A percentile compares a stretch with the other conserved stretches of the same genome.
Conservation (phyloP, 2,329 filamentous ascomycete species). For the Phoma sp. region DNA sequence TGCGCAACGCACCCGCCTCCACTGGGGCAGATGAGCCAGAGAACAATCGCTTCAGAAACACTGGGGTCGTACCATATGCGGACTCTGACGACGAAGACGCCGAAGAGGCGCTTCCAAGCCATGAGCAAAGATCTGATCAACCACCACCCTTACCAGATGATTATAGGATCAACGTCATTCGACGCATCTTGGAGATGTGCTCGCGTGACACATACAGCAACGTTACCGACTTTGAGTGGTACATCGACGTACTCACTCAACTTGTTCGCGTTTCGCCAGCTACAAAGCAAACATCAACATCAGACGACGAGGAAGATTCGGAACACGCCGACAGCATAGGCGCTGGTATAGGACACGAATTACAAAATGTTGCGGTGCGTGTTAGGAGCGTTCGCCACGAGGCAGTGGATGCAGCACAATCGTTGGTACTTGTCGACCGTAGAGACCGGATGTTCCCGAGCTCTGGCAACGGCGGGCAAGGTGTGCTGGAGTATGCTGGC, state of each 20-base stretch:
- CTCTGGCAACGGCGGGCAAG: constrained; percentile 58
- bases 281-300: constrained; percentile 39
- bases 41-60: constrained; percentile 54
- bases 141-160: constrained; percentile 77
- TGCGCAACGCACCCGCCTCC: constrained; percentile 68
- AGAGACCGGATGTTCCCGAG: constrained; percentile 62
- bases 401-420: constrained; percentile 82
- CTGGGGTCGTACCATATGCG: constrained; percentile 55
- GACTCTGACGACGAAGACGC: constrained; percentile 65
- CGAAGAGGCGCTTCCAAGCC: constrained; percentile 60
- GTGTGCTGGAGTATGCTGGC: constrained; percentile 74
- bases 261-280: constrained; percentile 73
- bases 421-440: constrained; percentile 69
- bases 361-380: constrained; percentile 89
- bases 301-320: constrained; percentile 39
- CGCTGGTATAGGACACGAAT: constrained; percentile 78
- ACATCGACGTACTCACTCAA: constrained; percentile 87
- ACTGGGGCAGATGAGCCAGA: constrained; percentile 53
- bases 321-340: constrained; percentile 57
- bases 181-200: constrained; percentile 85
- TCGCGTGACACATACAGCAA: constrained; percentile 86
- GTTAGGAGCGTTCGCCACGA: constrained; percentile 82
- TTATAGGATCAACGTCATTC: constrained; percentile 83
- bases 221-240: constrained; percentile 94
- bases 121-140: constrained; percentile 55